Percentiles rank a stretch among this genome's conserved stretches.
Evolutionary conservation across 306 rosid species (phyloP).

Genomic region (Mimosa pudica): DNA sequence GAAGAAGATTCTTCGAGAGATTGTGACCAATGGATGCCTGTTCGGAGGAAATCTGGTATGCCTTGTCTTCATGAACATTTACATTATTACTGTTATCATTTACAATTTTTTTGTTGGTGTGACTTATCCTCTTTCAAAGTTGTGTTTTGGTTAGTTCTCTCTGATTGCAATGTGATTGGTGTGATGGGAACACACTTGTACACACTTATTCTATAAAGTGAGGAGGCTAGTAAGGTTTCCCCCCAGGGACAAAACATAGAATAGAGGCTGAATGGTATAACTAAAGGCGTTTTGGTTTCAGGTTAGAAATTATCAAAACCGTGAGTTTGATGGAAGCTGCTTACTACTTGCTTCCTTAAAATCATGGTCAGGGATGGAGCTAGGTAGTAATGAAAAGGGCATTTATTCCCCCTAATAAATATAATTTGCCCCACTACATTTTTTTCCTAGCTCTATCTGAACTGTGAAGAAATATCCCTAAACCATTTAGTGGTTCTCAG

Average conservation of each 20-base stretch:
- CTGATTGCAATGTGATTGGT: background rate
- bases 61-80: conserved; percentile 31
- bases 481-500: background rate
- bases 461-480: background rate
- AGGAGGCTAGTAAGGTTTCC: background rate
- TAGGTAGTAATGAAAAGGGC: background rate
- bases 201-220: background rate
- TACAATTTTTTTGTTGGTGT: background rate
- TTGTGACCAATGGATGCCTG: conserved; percentile 89
- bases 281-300: background rate
- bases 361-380: background rate
- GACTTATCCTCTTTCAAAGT: conserved; percentile 13
- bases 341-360: background rate
- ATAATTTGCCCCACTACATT: background rate
- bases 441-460: background rate
- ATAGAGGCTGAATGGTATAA: background rate
- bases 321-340: background rate
- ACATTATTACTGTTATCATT: background rate
- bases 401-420: background rate
- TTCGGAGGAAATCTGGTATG: conserved; percentile 58
- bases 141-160: conserved; percentile 21
- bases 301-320: background rate
- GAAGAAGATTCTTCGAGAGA: conserved; percentile 87
- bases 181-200: background rate
- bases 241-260: background rate